A percentile compares a stretch with the other conserved stretches of the same genome.
Evolutionary conservation across 176 grass and related monocot genomes (phyloP).

Genomic region (Eleusine indica): DNA sequence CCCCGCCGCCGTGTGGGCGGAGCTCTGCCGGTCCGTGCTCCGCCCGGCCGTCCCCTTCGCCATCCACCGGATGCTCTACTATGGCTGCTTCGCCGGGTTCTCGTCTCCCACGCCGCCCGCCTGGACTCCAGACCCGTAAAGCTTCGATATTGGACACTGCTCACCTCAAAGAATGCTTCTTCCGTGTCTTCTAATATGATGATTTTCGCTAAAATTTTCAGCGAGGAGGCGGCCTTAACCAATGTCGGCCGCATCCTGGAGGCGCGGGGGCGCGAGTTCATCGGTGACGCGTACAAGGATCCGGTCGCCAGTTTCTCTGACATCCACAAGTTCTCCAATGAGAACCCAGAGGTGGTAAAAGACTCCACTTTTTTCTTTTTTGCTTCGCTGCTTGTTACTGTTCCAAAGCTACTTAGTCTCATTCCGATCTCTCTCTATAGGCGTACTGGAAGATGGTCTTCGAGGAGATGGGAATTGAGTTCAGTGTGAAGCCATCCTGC

Average conservation of each 20-base stretch:
- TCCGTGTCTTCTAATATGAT: neutral
- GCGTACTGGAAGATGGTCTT: conserved; percentile 85
- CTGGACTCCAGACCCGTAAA: conserved; percentile 80
- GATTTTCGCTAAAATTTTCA: neutral
- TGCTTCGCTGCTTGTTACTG: neutral
- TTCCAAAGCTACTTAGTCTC: conserved; percentile 19
- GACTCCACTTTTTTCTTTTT: neutral
- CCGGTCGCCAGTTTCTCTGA: conserved; percentile 72
- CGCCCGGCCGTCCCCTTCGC: conserved; percentile 65
- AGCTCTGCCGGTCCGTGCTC: conserved; percentile 56
- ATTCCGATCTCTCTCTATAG: conserved; percentile 32
- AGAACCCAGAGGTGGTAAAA: conserved; percentile 70
- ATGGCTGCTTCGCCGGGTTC: conserved; percentile 71
- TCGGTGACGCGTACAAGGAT: conserved; percentile 71
- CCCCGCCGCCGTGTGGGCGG: conserved; percentile 58
- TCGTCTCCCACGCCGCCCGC: conserved; percentile 68
- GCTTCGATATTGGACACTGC: neutral
- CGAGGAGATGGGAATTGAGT: conserved; percentile 80
- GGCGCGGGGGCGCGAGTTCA: conserved; percentile 60
- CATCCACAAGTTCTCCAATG: conserved; percentile 72
- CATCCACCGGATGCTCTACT: conserved; percentile 92
- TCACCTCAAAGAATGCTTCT: neutral
- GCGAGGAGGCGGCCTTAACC: conserved; percentile 55
- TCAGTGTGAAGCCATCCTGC: conserved; percentile 64
- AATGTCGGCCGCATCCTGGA: conserved; percentile 82